Conservation (phyloP, 306 rosid species). For the Sechiopsis laciniata region DNA sequence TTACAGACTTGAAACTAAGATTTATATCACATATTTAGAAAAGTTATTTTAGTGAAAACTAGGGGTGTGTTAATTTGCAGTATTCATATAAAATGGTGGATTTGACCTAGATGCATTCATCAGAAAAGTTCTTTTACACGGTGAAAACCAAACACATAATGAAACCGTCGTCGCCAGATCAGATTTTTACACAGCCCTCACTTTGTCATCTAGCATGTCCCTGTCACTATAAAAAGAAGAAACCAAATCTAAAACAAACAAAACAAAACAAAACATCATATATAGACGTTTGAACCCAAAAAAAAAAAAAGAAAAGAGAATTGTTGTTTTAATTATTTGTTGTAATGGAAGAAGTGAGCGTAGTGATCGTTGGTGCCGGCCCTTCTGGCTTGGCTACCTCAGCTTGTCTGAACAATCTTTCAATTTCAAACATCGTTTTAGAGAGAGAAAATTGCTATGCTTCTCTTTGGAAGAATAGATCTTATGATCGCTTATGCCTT, state of each 20-base stretch:
- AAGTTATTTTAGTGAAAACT: too few relatives aligned
- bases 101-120: not conserved
- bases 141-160: not conserved
- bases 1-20: too few relatives aligned
- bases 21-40: too few relatives aligned
- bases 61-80: not conserved
- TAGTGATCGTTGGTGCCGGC: conserved; percentile 31
- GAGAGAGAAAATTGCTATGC: conserved; percentile 30
- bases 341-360: conserved; percentile 24
- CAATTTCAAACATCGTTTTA: conserved; percentile 24
- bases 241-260: not conserved
- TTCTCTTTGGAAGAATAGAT: conserved; percentile 34
- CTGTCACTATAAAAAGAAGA: not conserved
- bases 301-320: not conserved
- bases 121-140: not conserved
- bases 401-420: conserved; percentile 16
- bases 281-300: too few relatives aligned
- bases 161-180: not conserved
- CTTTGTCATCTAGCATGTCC: not conserved
- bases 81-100: not conserved
- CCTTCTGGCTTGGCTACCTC: conserved; percentile 34
- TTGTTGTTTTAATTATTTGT: not conserved
- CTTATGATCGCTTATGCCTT: conserved; percentile 30
- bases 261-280: too few relatives aligned
- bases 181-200: not conserved